Evolutionary conservation across 208 protist species (phyloP).

Genomic region (Wallacemonas collosoma): DNA sequence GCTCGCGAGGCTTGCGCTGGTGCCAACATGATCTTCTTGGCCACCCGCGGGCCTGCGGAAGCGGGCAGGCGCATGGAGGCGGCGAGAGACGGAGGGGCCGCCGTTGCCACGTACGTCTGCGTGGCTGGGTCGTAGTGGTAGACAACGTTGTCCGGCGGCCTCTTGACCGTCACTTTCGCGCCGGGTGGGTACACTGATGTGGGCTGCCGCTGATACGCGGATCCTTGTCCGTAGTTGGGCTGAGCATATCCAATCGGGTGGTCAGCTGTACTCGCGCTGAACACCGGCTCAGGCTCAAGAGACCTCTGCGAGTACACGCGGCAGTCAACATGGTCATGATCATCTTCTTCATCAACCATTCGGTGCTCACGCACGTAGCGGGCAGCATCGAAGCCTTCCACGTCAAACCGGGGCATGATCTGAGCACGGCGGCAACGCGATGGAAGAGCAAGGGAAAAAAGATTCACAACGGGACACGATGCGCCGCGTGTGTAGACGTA

Average conservation of each 20-base stretch:
- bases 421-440: too few species aligned
- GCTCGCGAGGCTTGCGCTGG: not conserved
- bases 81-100: slow-evolving; percentile 1
- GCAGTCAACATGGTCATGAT: not conserved
- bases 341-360: not conserved
- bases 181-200: not conserved
- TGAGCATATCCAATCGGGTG: slow-evolving; percentile 19
- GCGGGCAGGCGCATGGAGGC: not conserved
- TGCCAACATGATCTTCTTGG: slow-evolving; percentile 2
- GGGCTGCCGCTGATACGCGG: slow-evolving; percentile 15
- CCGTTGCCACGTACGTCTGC: slow-evolving; percentile 3
- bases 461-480: too few species aligned
- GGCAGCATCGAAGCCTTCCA: slow-evolving; percentile 9
- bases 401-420: slow-evolving; percentile 7
- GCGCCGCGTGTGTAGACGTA: too few species aligned
- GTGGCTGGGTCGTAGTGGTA: slow-evolving; percentile 12
- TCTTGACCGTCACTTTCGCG: slow-evolving; percentile 4
- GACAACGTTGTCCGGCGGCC: not conserved
- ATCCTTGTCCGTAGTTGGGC: slow-evolving; percentile 13
- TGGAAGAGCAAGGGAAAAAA: too few species aligned
- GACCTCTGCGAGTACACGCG: slow-evolving; percentile 4
- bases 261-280: not conserved
- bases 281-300: slow-evolving; percentile 2
- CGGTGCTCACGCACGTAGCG: slow-evolving; percentile 7
- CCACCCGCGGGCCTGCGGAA: not conserved